phyloP scores from a whole-genome alignment of 169 alveolate genomes.

The Plasmodium reichenowi region DNA sequence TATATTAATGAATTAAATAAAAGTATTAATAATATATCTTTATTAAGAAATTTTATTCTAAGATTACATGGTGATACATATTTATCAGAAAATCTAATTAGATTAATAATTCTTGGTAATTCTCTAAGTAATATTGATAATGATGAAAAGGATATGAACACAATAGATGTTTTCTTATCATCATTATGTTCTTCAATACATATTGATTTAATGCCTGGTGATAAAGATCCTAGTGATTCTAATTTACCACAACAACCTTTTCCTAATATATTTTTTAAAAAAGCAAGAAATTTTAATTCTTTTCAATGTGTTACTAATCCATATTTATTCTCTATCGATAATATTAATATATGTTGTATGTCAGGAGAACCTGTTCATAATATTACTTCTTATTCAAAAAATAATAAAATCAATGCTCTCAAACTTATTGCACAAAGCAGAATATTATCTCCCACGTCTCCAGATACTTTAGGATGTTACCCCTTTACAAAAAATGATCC shows the following conservation, averaged over 20 bases:
- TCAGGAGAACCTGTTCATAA: conserved; percentile 84
- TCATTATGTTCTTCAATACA: conserved; percentile 54
- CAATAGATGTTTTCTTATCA: conserved; percentile 24
- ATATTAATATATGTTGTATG: conserved; percentile 80
- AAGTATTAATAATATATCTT: conserved; percentile 21
- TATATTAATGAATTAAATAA: conserved; percentile 37
- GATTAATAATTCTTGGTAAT: conserved; percentile 78
- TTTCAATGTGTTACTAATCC: conserved; percentile 81
- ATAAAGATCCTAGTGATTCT: conserved; percentile 79
- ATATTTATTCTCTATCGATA: conserved; percentile 75
- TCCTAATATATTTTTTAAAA: conserved; percentile 77
- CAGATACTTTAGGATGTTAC: conserved; percentile 83
- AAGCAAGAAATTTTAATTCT: conserved; percentile 47
- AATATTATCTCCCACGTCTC: conserved; percentile 84
- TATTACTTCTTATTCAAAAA: conserved; percentile 68
- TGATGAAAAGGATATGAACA: conserved; percentile 44
- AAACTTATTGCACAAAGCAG: conserved; percentile 77
- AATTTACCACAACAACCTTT: conserved; percentile 83
- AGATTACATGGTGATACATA: conserved; percentile 61
- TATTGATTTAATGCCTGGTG: conserved; percentile 82
- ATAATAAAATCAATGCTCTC: conserved; percentile 62
- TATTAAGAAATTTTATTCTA: conserved; percentile 67
- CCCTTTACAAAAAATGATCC: conserved; percentile 82
- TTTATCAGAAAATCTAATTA: conserved; percentile 46
- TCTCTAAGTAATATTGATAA: conserved; percentile 42